A percentile compares a stretch with the other conserved stretches of the same genome.
Evolutionary conservation across 768 basidiomycete species (phyloP).

Genomic region (Epithele typhae): DNA sequence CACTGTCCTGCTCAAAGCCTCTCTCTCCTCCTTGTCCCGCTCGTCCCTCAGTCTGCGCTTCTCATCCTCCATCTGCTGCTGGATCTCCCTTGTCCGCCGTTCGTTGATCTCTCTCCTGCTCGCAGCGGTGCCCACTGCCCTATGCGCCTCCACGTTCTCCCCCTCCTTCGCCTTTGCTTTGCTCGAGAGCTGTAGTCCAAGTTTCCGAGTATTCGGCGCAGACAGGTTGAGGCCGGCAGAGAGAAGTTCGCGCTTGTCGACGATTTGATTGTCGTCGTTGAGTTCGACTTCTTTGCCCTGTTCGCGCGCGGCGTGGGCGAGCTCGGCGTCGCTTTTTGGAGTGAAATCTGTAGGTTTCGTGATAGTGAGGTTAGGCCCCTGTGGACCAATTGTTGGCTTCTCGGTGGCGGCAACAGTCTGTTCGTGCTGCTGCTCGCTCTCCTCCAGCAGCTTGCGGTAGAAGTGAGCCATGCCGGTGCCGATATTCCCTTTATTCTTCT

Average conservation of each 20-base stretch:
- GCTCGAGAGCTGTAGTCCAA: conserved; percentile 40
- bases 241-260: conserved; percentile 91
- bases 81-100: conserved; percentile 74
- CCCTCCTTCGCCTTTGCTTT: conserved; percentile 17
- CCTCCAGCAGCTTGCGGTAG: conserved; percentile 73
- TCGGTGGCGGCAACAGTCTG: conserved; percentile 60
- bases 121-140: conserved; percentile 84
- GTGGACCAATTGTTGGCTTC: conserved; percentile 56
- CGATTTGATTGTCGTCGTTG: conserved; percentile 96
- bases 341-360: conserved; percentile 63
- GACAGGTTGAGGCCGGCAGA: conserved; percentile 91
- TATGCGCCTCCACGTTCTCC: conserved; percentile 46
- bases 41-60: conserved; percentile 52
- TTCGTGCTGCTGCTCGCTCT: conserved; percentile 78
- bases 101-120: conserved; percentile 79
- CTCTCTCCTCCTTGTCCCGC: conserved; percentile 55
- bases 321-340: conserved; percentile 66
- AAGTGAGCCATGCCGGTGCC: conserved; percentile 82
- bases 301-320: conserved; percentile 63
- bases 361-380: conserved; percentile 68
- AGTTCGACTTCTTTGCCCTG: conserved; percentile 86
- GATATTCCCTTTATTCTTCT: conserved; percentile 52
- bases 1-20: conserved; percentile 61
- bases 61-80: conserved; percentile 75
- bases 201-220: conserved; percentile 70